Conservation (phyloP, 2,329 filamentous ascomycete genomes). For the Microcyclospora tardicrescens region DNA sequence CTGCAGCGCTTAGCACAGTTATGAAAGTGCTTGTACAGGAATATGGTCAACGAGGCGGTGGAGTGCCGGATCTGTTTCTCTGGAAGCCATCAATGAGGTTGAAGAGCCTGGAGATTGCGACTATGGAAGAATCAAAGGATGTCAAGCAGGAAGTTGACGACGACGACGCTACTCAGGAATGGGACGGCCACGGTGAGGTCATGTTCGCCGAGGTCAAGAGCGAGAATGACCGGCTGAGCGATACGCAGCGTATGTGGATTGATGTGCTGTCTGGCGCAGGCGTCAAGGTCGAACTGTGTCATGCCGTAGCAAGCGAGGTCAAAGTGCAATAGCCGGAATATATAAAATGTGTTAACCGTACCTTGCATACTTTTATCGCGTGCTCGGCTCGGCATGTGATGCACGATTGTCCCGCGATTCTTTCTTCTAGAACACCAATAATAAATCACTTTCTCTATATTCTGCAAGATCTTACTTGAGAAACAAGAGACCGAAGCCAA, state of each 20-base stretch:
- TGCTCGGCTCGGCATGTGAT: no score
- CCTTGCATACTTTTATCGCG: no score
- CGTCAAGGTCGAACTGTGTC: constrained; percentile 69
- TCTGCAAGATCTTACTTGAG: no score
- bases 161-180: neutral
- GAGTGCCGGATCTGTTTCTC: constrained; percentile 83
- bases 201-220: constrained; percentile 38
- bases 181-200: constrained; percentile 16
- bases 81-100: constrained; percentile 46
- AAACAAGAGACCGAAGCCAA: neutral
- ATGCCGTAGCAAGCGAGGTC: constrained; percentile 48
- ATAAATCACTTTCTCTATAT: no score
- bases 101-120: constrained; percentile 2
- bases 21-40: constrained; percentile 95
- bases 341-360: no score
- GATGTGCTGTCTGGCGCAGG: constrained; percentile 80
- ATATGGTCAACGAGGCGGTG: constrained; percentile 72
- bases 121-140: constrained; percentile 6
- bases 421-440: no score
- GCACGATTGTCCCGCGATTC: no score
- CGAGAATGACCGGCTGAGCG: constrained; percentile 79
- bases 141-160: constrained; percentile 2
- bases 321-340: constrained; percentile 7
- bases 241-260: constrained; percentile 94
- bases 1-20: constrained; percentile 66